phyloP scores from a whole-genome alignment of 208 protist species.

The Herpetomonas tarakana region DNA sequence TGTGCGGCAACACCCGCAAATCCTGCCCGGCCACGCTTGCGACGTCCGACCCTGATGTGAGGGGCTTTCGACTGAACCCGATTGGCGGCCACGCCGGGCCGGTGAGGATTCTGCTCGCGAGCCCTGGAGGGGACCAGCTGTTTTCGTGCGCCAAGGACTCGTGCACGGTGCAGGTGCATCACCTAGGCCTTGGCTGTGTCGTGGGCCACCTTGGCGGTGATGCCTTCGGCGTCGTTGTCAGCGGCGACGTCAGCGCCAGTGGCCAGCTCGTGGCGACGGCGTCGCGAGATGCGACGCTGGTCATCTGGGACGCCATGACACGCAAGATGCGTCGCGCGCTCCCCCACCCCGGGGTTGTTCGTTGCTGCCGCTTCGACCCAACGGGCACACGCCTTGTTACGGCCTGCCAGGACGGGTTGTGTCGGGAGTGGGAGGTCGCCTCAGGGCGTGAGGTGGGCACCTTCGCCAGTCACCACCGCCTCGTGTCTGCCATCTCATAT shows the following conservation, averaged over 20 bases:
- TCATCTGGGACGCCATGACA: conserved; percentile 26
- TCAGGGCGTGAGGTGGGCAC: conserved; percentile 6
- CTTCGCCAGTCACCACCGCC: conserved; percentile 11
- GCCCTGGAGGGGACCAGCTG: conserved; percentile 9
- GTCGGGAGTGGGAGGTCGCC: conserved; percentile 18
- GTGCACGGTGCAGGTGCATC: conserved; percentile 14
- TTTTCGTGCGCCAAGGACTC: conserved; percentile 24
- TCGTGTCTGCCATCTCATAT: conserved; percentile 2
- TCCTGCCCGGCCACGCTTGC: no score
- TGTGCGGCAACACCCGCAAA: no score
- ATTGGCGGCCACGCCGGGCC: background rate
- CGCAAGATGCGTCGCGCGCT: conserved; percentile 30
- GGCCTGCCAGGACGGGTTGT: conserved; percentile 25
- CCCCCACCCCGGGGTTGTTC: conserved; percentile 18
- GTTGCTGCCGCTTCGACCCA: conserved; percentile 22
- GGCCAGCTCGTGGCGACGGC: conserved; percentile 23
- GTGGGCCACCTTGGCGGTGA: conserved; percentile 21
- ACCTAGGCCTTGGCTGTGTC: conserved; percentile 13
- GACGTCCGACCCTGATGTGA: no score
- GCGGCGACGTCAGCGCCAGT: conserved; percentile 18
- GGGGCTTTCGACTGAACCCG: background rate
- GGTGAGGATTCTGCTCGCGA: conserved; percentile 14
- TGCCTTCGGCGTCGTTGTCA: conserved; percentile 17
- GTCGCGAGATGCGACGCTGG: conserved; percentile 19
- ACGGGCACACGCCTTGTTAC: conserved; percentile 15